Evolutionary conservation across 2,329 filamentous ascomycete species (phyloP).

Genomic region (Ophiostoma montium): DNA sequence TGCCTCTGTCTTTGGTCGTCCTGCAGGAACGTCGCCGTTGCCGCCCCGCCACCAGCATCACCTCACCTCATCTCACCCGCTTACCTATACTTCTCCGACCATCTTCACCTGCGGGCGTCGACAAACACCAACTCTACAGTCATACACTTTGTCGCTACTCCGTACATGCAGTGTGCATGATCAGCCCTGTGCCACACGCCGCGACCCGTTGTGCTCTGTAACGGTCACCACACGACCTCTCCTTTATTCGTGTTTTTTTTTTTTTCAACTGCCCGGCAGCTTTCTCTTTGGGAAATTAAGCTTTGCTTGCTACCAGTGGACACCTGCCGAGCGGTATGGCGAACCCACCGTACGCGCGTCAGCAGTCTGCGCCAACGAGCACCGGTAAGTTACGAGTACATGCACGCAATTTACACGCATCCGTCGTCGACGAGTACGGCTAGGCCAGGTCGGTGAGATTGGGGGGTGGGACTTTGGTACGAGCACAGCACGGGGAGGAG

Average conservation of each 20-base stretch:
- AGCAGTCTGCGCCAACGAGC: not conserved
- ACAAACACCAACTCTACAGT: too few species aligned
- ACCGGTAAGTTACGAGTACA: not conserved
- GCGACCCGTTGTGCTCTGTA: not conserved
- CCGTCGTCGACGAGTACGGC: not conserved
- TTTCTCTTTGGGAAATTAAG: too few species aligned
- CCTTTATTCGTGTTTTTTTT: not conserved
- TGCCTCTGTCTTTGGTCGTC: too few species aligned
- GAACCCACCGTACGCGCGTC: slow-evolving; percentile 12
- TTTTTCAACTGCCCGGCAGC: not conserved
- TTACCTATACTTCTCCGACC: too few species aligned
- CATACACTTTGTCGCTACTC: too few species aligned
- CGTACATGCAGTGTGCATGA: not conserved
- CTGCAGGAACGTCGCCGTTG: not conserved
- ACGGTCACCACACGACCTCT: too few species aligned
- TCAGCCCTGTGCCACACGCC: not conserved
- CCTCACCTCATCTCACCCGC: not conserved
- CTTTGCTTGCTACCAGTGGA: slow-evolving; percentile 1
- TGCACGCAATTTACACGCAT: not conserved
- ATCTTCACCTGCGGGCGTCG: not conserved
- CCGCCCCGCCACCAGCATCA: too few species aligned
- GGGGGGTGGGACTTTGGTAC: too few species aligned
- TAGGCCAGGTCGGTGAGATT: not conserved
- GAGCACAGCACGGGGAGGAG: too few species aligned
- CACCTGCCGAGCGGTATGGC: slow-evolving; percentile 5